Base-by-base conservation (phyloP, 2,329 filamentous ascomycete genomes). In the Endothia cerciana region DNA sequence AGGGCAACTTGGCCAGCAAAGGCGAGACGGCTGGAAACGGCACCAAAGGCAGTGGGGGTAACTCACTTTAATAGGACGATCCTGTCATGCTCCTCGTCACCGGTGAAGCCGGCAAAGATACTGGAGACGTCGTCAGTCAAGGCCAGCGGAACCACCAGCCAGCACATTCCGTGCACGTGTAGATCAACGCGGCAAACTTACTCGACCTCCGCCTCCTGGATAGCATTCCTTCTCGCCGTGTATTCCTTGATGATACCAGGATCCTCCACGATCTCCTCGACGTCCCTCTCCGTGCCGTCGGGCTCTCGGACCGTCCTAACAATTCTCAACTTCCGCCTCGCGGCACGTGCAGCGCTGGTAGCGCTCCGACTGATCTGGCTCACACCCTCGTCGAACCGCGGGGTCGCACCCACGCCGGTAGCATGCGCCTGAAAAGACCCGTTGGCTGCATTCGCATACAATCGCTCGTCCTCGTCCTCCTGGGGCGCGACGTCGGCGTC, bases 171-270 rank as follows among this genome's bases (percentile, higher is more conserved):
- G 28, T 55, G 6, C 19, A n/a, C 15, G 17, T n/a, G 15, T 43
- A n/a, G 2, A 38, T 11, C 60, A 28, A n/a, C 5, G 60, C 33
- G n/a, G 55, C 38, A 58, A 53, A 85, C 89, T 73, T 83, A 93
- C 87, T 91, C 91, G 78, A 91, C 89, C 69, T 93, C 88, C 68
- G 87, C 83, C 70, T 89, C 87, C 67, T 90, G 87, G 70, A 91
- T 89, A 69, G 91, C 85, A 78, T 91, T 93, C 74, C 91, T 85
- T 25, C 53, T 30, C 3, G 61, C 61, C 33, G 40, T 51, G 76
- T 99, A 99, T 76, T 94, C 91, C 68, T 91, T 88, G 77, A 97
- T 97, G 60, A 98, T 93, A 60, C 92, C 89, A 1, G 91, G 88
- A 75, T 98, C 93, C 71, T 89, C 89, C 38, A 97, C 84, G 19